phyloP scores from a whole-genome alignment of 2,329 filamentous ascomycete genomes.

The Trichoderma sp. region DNA sequence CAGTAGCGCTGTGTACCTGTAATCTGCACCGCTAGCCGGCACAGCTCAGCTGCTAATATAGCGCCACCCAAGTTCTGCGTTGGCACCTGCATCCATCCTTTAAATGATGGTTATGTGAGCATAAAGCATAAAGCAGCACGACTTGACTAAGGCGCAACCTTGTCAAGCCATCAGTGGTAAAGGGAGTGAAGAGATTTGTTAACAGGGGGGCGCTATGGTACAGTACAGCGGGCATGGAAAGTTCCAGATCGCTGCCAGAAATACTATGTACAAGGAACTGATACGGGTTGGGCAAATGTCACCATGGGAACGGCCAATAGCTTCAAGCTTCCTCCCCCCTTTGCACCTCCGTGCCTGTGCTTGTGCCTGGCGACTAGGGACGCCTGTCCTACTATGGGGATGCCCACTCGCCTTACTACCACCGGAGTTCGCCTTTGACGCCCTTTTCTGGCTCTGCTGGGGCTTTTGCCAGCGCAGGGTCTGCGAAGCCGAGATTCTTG shows the following conservation, averaged over 20 bases:
- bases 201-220: slow-evolving; percentile 14
- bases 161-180: background rate
- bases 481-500: slow-evolving; percentile 81
- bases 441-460: slow-evolving; percentile 38
- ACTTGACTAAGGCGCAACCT: background rate
- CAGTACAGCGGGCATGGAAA: slow-evolving; percentile 19
- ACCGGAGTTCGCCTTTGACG: slow-evolving; percentile 41
- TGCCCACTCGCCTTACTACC: slow-evolving; percentile 30
- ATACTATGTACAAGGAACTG: background rate
- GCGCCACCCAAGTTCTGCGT: slow-evolving; percentile 3
- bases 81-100: background rate
- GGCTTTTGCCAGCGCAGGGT: slow-evolving; percentile 28
- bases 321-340: slow-evolving; percentile 2
- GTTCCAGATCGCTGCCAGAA: slow-evolving; percentile 20
- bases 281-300: slow-evolving; percentile 18
- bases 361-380: background rate
- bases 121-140: background rate
- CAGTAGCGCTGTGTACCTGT: background rate
- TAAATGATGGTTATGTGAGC: background rate
- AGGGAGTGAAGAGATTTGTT: slow-evolving; percentile 14
- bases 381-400: slow-evolving; percentile 1
- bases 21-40: slow-evolving; percentile 12
- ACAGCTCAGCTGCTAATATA: slow-evolving; percentile 4
- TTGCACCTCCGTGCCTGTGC: background rate
- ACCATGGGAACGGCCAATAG: slow-evolving; percentile 15